Base-by-base conservation (phyloP, 371 early-diverging fungal species). In the Mucor indicus region DNA sequence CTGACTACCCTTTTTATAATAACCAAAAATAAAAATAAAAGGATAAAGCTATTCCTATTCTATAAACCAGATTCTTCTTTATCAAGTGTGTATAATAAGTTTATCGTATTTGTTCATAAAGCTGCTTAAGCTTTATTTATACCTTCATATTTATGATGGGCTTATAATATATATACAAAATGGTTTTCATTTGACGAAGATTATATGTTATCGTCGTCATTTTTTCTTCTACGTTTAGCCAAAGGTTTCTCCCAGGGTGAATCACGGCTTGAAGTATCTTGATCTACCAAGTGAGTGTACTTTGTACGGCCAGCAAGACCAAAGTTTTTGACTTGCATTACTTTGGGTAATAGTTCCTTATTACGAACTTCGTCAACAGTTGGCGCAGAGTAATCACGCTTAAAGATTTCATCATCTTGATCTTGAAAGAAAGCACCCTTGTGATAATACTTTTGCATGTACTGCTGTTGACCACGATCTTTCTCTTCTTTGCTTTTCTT, bases 291-390 rank as follows among this genome's bases (percentile, higher is more conserved):
- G 44, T 92, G 92, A 23, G 91, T 93, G 70, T 85, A 95, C 67
- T 93, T 95, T 32, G 93, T 90, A 43, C 88, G 87, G 11, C 93
- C 90, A 12, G 85, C 80, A 31, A 81, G 53, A 49, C 95, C 95
- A 75, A 93, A 95, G 53, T 92, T 91, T 59, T 90, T 89, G 44
- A 91, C 92, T 60, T 91, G 91, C 89, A 92, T 89, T 6, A 93
- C 86, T 48, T 84, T 81, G 29, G 95, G 95, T 31, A 95, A 61
- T 12, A 79, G 55, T 24, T 84, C 77, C 49, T 83, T 71, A 20
- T 83, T 72, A 36, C 70, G 79, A 8, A 82, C 67, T 55, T 91
- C 92, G 53, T 88, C 89, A 4, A 80, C 62, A 1, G 91, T 92
- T n/a, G 95, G 82, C 25, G 75, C 83, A 17, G 80, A 72, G 33